These are phyloP conservation scores for Trametes coccinea DNA, from an alignment of 768 basidiomycete genomes.

Conservation along the genomic window DNA sequence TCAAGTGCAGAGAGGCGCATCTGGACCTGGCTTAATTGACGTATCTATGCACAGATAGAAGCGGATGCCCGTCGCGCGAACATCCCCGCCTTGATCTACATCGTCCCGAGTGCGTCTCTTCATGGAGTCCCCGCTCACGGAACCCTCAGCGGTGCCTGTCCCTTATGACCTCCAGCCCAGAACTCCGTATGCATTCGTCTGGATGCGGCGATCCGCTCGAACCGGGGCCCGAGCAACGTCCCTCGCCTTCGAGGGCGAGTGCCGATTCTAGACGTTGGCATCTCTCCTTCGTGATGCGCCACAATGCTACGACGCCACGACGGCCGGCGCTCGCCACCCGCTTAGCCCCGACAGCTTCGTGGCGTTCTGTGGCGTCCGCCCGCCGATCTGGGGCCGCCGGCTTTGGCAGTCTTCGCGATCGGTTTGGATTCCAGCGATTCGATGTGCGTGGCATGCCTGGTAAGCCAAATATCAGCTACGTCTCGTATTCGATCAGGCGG, in stretches of 20 bases:
- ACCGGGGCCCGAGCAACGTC: neutral
- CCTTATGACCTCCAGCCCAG: neutral
- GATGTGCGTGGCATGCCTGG: too few species aligned
- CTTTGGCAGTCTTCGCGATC: neutral
- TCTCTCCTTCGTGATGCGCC: slow-evolving; percentile 6
- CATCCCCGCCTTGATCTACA: too few species aligned
- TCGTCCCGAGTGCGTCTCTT: too few species aligned
- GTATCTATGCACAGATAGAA: neutral
- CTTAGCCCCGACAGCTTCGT: neutral
- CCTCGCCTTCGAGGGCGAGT: neutral
- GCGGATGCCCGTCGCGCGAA: neutral
- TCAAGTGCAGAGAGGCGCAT: neutral
- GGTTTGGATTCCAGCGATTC: too few species aligned
- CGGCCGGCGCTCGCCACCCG: neutral
- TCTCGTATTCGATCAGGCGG: too few species aligned
- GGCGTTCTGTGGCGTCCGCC: neutral
- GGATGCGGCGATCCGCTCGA: neutral
- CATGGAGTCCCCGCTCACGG: neutral
- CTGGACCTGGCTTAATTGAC: neutral
- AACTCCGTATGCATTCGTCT: neutral
- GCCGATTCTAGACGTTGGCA: neutral
- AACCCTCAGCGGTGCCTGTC: neutral
- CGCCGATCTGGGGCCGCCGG: neutral
- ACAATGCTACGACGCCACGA: slow-evolving; percentile 1
- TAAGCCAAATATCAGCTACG: too few species aligned